Percentiles rank a stretch among this genome's conserved stretches.
Conservation (phyloP, 345 rosid genomes). For the Aquilaria malaccensis region DNA sequence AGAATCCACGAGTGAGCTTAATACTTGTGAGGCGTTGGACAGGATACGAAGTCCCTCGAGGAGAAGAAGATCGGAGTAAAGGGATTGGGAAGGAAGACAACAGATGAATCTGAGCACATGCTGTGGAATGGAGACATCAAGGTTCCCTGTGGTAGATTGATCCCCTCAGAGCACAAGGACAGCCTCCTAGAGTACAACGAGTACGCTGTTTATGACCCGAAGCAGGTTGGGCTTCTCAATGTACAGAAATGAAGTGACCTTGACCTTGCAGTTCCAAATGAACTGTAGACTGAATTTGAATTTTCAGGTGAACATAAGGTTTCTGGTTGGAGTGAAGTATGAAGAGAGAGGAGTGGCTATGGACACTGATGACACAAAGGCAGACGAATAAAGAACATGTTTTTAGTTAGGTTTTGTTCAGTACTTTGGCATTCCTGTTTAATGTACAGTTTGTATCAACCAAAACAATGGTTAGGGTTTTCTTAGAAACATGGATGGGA, state of each 20-base stretch:
- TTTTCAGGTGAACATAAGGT: constrained; percentile 52
- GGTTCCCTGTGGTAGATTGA: constrained; percentile 65
- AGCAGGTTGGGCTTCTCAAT: constrained; percentile 34
- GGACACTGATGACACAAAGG: constrained; percentile 24
- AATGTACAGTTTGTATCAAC: too few species aligned
- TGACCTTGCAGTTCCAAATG: not conserved
- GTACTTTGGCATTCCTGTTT: not conserved
- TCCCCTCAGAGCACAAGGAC: constrained; percentile 50
- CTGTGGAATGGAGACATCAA: constrained; percentile 58
- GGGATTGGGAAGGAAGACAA: constrained; percentile 69
- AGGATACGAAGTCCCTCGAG: constrained; percentile 46
- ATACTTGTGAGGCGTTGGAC: not conserved
- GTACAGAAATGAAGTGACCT: too few species aligned
- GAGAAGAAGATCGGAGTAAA: constrained; percentile 62
- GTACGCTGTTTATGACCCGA: constrained; percentile 70
- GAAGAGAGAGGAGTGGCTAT: constrained; percentile 42
- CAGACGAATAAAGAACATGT: not conserved
- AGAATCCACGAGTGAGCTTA: too few species aligned
- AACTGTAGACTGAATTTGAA: not conserved
- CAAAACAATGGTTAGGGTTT: too few species aligned
- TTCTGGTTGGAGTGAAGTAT: constrained; percentile 65
- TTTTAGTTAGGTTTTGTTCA: too few species aligned
- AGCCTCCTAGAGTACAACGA: constrained; percentile 77
- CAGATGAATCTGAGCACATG: constrained; percentile 60
- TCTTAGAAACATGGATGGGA: too few species aligned